A percentile compares a stretch with the other conserved stretches of the same genome.
Evolutionary conservation across 768 basidiomycete genomes (phyloP).

Genomic region (Rhodotorula paludigena): DNA sequence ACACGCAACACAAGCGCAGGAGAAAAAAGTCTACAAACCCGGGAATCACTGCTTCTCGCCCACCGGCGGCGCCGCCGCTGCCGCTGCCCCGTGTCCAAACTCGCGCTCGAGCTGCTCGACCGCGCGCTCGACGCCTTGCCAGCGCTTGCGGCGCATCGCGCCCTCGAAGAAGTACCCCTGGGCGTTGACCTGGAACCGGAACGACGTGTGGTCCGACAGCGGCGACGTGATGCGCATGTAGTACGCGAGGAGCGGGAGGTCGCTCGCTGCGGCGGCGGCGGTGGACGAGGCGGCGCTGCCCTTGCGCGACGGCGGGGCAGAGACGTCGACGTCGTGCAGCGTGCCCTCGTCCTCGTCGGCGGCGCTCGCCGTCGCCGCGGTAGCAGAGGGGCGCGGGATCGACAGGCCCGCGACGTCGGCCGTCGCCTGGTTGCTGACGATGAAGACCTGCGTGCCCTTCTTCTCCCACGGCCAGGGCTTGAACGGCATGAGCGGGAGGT

Average conservation of each 20-base stretch:
- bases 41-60: background rate
- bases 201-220: background rate
- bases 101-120: slow-evolving; percentile 4
- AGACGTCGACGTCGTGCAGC: background rate
- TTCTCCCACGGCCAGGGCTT: background rate
- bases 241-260: slow-evolving; percentile 5
- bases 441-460: background rate
- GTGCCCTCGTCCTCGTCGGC: background rate
- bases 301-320: too few species aligned
- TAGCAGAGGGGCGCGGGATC: background rate
- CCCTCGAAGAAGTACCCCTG: background rate
- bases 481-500: background rate
- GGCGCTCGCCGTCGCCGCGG: background rate
- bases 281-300: background rate
- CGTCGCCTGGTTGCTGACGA: background rate
- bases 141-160: background rate
- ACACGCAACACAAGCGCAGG: too few species aligned
- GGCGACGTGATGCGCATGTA: background rate
- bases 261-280: background rate
- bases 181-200: background rate
- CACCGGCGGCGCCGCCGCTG: too few species aligned
- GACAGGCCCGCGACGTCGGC: background rate
- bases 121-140: background rate
- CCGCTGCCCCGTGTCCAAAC: background rate
- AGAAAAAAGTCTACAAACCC: background rate